A percentile compares a stretch with the other conserved stretches of the same genome.
phyloP scores from a whole-genome alignment of 257 asterid species.

The Lycium ferocissimum region DNA sequence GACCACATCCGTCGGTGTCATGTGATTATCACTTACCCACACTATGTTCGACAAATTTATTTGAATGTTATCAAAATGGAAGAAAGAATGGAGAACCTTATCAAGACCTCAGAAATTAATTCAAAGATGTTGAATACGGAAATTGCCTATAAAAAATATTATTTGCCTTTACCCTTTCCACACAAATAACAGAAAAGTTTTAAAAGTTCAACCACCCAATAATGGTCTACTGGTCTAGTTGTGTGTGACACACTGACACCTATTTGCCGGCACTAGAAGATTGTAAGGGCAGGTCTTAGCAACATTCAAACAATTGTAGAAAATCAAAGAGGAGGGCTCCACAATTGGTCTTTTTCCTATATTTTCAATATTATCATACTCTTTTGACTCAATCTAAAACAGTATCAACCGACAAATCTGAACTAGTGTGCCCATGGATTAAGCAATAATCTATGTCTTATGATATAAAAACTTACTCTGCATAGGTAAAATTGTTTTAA shows the following conservation, averaged over 20 bases:
- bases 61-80: neutral
- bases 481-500: no score
- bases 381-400: neutral
- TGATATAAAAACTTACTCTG: no score
- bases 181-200: neutral
- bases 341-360: neutral
- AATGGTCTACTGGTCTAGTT: neutral
- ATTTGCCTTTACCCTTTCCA: neutral
- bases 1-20: rapidly evolving
- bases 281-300: neutral
- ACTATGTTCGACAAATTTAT: neutral
- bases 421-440: neutral
- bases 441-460: neutral
- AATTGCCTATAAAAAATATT: neutral
- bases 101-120: slow-evolving; percentile 1
- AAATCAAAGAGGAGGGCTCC: neutral
- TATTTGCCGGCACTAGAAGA: neutral
- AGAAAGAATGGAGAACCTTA: neutral
- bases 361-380: neutral
- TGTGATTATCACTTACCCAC: neutral
- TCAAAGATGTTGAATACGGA: neutral
- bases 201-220: neutral
- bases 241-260: neutral
- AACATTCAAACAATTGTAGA: neutral
- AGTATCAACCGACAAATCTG: slow-evolving; percentile 23